Conservation (phyloP, 345 rosid species). For the Camelina hispida region DNA sequence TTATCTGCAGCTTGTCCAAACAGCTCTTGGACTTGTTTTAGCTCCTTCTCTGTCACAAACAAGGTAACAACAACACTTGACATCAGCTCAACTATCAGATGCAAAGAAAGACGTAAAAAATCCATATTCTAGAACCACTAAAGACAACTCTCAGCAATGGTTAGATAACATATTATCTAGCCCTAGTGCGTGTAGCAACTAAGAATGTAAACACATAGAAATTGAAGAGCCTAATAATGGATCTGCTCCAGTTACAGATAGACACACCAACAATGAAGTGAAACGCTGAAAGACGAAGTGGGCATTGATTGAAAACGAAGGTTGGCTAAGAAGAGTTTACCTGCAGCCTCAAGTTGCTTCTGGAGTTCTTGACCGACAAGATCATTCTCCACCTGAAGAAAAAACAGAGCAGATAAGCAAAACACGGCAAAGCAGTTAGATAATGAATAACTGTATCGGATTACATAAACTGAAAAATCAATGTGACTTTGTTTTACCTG, state of each 20-base stretch:
- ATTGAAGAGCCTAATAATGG: too few species aligned
- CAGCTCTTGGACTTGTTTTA: constrained; percentile 82
- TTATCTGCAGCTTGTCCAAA: constrained; percentile 84
- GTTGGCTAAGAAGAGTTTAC: constrained; percentile 43
- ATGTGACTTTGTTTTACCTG: constrained; percentile 51
- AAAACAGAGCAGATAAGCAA: background rate
- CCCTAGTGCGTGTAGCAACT: background rate
- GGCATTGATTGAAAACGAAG: background rate
- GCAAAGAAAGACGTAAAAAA: background rate
- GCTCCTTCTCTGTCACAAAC: constrained; percentile 72
- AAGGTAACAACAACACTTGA: constrained; percentile 2
- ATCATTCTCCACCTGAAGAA: constrained; percentile 79
- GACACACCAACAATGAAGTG: background rate
- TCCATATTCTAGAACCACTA: background rate
- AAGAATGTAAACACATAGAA: background rate
- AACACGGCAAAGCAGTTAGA: background rate
- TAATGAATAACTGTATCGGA: background rate
- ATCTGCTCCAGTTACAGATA: background rate
- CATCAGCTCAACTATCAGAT: background rate
- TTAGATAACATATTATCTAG: background rate
- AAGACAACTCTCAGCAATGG: constrained; percentile 1
- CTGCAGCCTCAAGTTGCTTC: constrained; percentile 91
- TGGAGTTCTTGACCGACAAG: constrained; percentile 85
- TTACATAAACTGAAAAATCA: background rate
- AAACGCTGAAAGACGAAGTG: background rate